phyloP scores from a whole-genome alignment of 2,329 filamentous ascomycete genomes.

The Colletotrichum tanaceti region DNA sequence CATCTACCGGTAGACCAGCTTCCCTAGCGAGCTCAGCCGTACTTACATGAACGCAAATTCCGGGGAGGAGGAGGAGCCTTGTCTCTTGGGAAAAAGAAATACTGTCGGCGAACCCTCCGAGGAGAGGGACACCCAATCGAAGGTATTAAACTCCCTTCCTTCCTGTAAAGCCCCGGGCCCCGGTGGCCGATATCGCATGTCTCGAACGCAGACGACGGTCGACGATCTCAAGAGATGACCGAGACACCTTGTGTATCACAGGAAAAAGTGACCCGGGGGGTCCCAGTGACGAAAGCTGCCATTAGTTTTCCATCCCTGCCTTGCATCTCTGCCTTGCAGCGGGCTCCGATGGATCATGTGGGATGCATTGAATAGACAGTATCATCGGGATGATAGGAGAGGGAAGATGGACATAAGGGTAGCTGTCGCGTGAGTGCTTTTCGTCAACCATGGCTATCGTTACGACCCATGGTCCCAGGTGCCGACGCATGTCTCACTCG shows the following conservation, averaged over 20 bases:
- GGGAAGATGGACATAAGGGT: background rate
- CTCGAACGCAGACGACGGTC: background rate
- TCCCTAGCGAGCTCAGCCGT: background rate
- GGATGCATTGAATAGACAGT: background rate
- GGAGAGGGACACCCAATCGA: background rate
- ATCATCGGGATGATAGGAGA: background rate
- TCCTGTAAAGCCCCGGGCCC: too few relatives aligned
- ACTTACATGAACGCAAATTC: background rate
- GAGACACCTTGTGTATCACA: conserved; percentile 6
- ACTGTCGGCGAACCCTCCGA: background rate
- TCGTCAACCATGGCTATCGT: background rate
- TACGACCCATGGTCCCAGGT: background rate
- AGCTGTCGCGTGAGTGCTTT: conserved; percentile 8
- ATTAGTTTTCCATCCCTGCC: conserved; percentile 5
- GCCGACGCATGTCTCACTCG: conserved; percentile 10
- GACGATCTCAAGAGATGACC: conserved; percentile 25
- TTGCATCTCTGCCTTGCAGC: conserved; percentile 12
- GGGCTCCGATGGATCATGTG: background rate
- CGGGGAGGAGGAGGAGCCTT: background rate
- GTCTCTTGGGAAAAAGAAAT: background rate
- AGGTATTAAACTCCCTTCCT: too few relatives aligned
- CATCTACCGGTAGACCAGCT: background rate
- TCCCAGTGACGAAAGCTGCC: conserved; percentile 8
- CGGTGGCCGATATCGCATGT: background rate
- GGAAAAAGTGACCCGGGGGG: too few relatives aligned